phyloP scores from a whole-genome alignment of 1,284 basidiomycete species.

The Trametes versicolor region DNA sequence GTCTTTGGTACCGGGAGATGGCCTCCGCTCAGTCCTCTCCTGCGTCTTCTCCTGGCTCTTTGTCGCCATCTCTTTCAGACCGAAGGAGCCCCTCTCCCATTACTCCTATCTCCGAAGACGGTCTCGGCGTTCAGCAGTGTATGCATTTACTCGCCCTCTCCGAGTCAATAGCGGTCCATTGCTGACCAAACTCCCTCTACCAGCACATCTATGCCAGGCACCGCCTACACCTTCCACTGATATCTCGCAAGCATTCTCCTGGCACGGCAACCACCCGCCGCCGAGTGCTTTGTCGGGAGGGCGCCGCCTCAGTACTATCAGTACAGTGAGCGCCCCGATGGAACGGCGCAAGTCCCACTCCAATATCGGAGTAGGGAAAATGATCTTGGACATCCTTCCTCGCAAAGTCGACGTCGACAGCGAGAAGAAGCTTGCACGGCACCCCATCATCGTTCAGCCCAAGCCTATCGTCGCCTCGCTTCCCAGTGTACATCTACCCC shows the following conservation, averaged over 20 bases:
- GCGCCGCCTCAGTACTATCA: slow-evolving; percentile 41
- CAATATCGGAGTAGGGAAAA: slow-evolving; percentile 53
- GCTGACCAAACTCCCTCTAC: slow-evolving; percentile 9
- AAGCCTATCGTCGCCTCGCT: slow-evolving; percentile 40
- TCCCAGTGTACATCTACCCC: slow-evolving; percentile 44
- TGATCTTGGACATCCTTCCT: slow-evolving; percentile 68
- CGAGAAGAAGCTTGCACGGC: slow-evolving; percentile 25
- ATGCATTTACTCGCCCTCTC: slow-evolving; percentile 13
- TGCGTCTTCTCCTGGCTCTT: slow-evolving; percentile 46
- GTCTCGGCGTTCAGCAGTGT: slow-evolving; percentile 31
- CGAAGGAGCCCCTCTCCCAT: slow-evolving; percentile 42
- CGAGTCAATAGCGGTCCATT: slow-evolving; percentile 23
- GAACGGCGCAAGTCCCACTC: slow-evolving; percentile 43
- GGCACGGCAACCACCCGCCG: slow-evolving; percentile 40
- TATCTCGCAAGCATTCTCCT: slow-evolving; percentile 38
- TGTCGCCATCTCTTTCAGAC: slow-evolving; percentile 41
- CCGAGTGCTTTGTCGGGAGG: slow-evolving; percentile 36
- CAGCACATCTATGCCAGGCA: slow-evolving; percentile 22
- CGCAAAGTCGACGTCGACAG: slow-evolving; percentile 43
- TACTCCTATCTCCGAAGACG: slow-evolving; percentile 47
- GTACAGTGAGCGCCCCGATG: slow-evolving; percentile 41
- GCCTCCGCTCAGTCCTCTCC: slow-evolving; percentile 45
- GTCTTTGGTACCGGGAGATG: slow-evolving; percentile 82
- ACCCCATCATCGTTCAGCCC: slow-evolving; percentile 36
- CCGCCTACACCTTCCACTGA: slow-evolving; percentile 22